phyloP scores from a whole-genome alignment of 805 yeast genomes.

The Blastobotrys attinorum region DNA sequence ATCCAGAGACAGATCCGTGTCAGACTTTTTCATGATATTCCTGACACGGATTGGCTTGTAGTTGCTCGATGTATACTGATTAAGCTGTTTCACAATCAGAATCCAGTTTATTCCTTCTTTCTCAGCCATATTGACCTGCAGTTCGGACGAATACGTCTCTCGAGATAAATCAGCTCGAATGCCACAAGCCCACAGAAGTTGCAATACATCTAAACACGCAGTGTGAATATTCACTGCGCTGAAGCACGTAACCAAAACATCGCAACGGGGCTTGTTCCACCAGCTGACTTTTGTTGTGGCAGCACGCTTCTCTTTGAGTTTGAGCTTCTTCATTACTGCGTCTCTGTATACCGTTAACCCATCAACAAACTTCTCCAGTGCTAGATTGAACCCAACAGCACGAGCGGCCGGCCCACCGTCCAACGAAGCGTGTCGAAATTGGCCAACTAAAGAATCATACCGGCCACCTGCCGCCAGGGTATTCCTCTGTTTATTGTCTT shows the following conservation, averaged over 20 bases:
- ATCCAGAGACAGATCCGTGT: constrained; percentile 62
- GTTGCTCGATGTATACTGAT: constrained; percentile 36
- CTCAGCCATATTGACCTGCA: constrained; percentile 53
- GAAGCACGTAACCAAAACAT: constrained; percentile 69
- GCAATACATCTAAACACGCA: constrained; percentile 56
- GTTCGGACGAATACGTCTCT: constrained; percentile 44
- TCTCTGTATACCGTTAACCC: constrained; percentile 34
- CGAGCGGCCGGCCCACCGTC: constrained; percentile 34
- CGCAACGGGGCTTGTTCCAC: constrained; percentile 62
- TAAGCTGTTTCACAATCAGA: constrained; percentile 66
- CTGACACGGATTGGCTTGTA: constrained; percentile 73
- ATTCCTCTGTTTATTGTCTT: constrained; percentile 33
- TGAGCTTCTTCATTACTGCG: constrained; percentile 10
- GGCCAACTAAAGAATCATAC: constrained; percentile 65
- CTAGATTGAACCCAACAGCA: constrained; percentile 84
- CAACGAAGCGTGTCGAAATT: constrained; percentile 51
- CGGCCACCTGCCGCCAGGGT: constrained; percentile 91
- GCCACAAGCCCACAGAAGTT: constrained; percentile 64
- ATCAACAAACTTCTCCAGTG: constrained; percentile 57
- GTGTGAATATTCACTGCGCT: constrained; percentile 48
- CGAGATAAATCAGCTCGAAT: constrained; percentile 62
- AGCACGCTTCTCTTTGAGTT: constrained; percentile 21
- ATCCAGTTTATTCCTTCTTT: constrained; percentile 70
- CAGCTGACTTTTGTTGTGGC: constrained; percentile 22
- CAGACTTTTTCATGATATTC: constrained; percentile 51